phyloP scores from a whole-genome alignment of 805 yeast species.

The Saturnispora dispora region DNA sequence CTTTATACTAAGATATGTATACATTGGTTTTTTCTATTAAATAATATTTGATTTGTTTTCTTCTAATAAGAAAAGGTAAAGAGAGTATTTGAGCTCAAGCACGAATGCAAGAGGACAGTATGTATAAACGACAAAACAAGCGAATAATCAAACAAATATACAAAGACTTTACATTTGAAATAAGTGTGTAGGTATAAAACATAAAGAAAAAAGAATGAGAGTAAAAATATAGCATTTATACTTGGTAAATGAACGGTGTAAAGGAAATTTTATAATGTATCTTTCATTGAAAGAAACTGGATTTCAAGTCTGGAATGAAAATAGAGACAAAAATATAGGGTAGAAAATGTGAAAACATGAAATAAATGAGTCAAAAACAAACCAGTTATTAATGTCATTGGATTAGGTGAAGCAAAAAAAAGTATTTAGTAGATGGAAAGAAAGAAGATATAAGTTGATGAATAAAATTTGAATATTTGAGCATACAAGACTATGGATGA shows the following conservation, averaged over 20 bases:
- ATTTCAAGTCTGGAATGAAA: not conserved
- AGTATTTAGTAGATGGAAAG: not conserved
- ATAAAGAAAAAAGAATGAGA: not conserved
- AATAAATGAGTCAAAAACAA: not conserved
- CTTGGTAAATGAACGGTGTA: not conserved
- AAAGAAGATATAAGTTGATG: not conserved
- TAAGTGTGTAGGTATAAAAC: not conserved
- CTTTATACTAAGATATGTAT: not conserved
- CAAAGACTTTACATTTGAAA: not conserved
- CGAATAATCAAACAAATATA: not conserved
- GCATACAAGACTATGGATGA: not conserved
- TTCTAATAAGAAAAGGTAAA: not conserved
- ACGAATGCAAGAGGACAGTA: not conserved
- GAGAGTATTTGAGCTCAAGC: not conserved
- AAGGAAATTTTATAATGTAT: not conserved
- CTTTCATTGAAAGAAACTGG: not conserved
- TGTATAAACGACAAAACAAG: not conserved
- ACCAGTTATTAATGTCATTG: not conserved
- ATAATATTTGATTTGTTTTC: not conserved
- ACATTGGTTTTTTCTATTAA: not conserved
- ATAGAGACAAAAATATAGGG: not conserved
- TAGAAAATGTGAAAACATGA: not conserved
- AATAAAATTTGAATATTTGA: not conserved
- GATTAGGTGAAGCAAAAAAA: not conserved
- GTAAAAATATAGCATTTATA: not conserved